These are phyloP conservation scores for Lactarius sp. DNA, from an alignment of 768 basidiomycete species.

Conservation along the genomic window DNA sequence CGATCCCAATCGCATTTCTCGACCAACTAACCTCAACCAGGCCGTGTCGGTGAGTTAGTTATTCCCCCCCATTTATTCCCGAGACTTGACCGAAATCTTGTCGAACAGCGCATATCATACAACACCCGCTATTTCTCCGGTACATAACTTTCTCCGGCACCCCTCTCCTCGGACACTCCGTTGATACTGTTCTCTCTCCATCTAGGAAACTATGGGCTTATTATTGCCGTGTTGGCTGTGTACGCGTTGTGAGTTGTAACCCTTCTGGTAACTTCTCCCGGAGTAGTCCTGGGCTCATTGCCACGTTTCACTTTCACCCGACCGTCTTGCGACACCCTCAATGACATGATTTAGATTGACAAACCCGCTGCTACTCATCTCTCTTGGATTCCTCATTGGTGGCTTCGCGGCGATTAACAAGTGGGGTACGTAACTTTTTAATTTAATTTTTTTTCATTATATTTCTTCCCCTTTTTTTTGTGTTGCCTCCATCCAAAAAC, in stretches of 20 bases:
- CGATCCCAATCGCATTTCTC: constrained; percentile 76
- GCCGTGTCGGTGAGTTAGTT: constrained; percentile 64
- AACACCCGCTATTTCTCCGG: constrained; percentile 89
- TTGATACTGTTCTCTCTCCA: constrained; percentile 8
- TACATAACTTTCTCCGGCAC: constrained; percentile 27
- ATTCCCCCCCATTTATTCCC: constrained; percentile 2
- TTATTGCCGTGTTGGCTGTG: constrained; percentile 71
- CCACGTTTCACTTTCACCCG: background rate
- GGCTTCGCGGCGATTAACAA: constrained; percentile 88
- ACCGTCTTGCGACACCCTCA: background rate
- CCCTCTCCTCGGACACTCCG: background rate
- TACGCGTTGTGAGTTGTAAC: constrained; percentile 69
- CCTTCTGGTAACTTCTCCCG: background rate
- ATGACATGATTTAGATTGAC: constrained; percentile 52
- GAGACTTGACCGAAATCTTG: background rate
- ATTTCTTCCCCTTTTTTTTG: too few species aligned
- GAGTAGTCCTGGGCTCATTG: background rate
- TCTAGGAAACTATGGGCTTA: constrained; percentile 81
- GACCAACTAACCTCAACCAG: constrained; percentile 74
- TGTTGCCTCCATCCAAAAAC: background rate
- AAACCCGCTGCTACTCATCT: constrained; percentile 75
- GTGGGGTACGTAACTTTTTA: constrained; percentile 56
- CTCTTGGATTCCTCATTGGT: constrained; percentile 83
- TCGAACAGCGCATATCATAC: constrained; percentile 78
- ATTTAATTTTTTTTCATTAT: background rate